phyloP scores from a whole-genome alignment of 805 yeast genomes.

The Starmerella vaccinii region DNA sequence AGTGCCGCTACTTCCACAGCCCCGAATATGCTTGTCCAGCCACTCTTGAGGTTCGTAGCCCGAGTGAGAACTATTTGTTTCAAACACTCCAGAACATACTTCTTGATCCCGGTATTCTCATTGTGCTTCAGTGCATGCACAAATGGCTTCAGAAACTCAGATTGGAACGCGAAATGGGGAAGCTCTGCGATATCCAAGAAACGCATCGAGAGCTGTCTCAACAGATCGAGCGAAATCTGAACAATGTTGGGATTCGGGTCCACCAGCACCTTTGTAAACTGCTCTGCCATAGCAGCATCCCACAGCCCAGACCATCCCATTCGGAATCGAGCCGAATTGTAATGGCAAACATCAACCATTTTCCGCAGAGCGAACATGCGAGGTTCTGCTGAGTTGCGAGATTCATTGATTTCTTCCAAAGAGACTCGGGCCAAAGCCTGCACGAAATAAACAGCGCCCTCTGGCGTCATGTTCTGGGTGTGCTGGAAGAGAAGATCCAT shows the following conservation, averaged over 20 bases:
- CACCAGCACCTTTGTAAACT: conserved; percentile 77
- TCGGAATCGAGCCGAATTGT: conserved; percentile 92
- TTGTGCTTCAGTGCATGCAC: conserved; percentile 65
- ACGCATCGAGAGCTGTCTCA: conserved; percentile 84
- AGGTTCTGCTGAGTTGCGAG: conserved; percentile 72
- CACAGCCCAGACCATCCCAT: conserved; percentile 95
- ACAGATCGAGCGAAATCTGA: conserved; percentile 84
- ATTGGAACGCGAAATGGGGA: conserved; percentile 90
- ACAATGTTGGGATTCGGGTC: conserved; percentile 66
- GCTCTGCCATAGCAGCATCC: conserved; percentile 76
- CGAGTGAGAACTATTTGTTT: conserved; percentile 74
- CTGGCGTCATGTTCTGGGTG: conserved; percentile 67
- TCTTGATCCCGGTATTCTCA: conserved; percentile 59
- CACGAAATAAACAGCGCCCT: conserved; percentile 78
- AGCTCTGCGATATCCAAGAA: conserved; percentile 89
- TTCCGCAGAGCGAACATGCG: conserved; percentile 88
- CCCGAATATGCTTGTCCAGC: conserved; percentile 85
- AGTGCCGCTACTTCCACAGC: conserved; percentile 64
- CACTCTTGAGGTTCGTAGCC: conserved; percentile 67
- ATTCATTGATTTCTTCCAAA: conserved; percentile 79
- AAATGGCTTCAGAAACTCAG: conserved; percentile 86
- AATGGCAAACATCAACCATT: conserved; percentile 93
- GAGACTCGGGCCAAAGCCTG: conserved; percentile 79
- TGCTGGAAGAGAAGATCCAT: conserved; percentile 82
- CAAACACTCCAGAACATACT: conserved; percentile 82